These are phyloP conservation scores for Cercospora nicotianae DNA, from an alignment of 2,329 filamentous ascomycete genomes.

Conservation along the genomic window DNA sequence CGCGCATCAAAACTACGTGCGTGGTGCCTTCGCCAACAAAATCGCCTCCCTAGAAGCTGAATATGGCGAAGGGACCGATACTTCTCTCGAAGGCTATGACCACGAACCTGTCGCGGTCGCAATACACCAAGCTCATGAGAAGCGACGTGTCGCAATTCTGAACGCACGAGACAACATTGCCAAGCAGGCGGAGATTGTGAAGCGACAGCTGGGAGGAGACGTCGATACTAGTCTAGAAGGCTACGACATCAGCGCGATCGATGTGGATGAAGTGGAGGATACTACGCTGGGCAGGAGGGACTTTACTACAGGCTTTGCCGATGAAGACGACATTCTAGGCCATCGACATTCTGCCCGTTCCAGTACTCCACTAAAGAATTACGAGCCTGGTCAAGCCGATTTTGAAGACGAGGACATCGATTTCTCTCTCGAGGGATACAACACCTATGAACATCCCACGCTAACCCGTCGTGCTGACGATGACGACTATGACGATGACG, in stretches of 20 bases:
- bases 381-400: constrained; percentile 6
- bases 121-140: not conserved
- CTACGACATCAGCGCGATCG: constrained; percentile 11
- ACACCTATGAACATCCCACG: not conserved
- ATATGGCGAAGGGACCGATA: constrained; percentile 10
- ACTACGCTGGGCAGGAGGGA: not conserved
- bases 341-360: constrained; percentile 2
- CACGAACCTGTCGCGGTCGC: constrained; percentile 7
- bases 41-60: constrained; percentile 8
- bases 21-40: constrained; percentile 8
- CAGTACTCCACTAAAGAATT: constrained; percentile 1
- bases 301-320: not conserved
- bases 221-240: constrained; percentile 16
- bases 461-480: not conserved
- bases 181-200: constrained; percentile 1
- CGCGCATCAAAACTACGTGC: constrained; percentile 1
- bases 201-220: constrained; percentile 9
- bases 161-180: not conserved
- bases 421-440: constrained; percentile 12
- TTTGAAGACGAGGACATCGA: constrained; percentile 9
- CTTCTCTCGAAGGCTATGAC: constrained; percentile 18
- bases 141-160: not conserved
- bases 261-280: not conserved
- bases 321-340: not conserved
- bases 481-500: not conserved